Evolutionary conservation across 2,329 filamentous ascomycete genomes (phyloP), one percentile per base, ranked within the genome.

Genomic region (Achaetomium macrosporum): DNA sequence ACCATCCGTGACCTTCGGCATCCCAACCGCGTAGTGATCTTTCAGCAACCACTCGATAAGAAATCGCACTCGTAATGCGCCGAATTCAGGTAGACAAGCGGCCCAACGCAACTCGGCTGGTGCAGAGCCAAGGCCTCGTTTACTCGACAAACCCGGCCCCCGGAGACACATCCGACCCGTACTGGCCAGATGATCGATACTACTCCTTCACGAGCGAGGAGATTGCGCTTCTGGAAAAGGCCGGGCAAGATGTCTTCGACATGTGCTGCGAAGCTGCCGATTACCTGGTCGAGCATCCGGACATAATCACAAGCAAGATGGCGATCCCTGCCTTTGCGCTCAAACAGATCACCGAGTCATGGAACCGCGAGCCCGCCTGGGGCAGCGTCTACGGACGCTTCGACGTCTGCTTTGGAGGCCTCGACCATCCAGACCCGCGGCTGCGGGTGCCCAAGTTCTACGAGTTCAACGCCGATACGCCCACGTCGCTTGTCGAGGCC

Each of bases 181-280:
- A 45, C 31, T 45, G 43, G 43, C 43, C 43, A 9, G 43, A 45
- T 11, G 33, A 45, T 12, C 43, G 43, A 12, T 45, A 45, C 43
- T 45, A 45, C 43, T 36, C 43, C 31, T 45, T 45, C 43, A 45
- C 43, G 11, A 45, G 10, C 31, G 13, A 19, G 3, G 43, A 45
- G 19, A 25, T 45, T n/a, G 16, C 43, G 16, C 31, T 45, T 1
- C 43, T 45, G 30, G 30, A 35, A 35, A 35, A 35, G 13, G 43
- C 43, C 31, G 31, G 30, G 12, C 30, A 35, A 12, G 43, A 45
- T 19, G 43, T 45, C 31, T 45, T 45, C 10, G 17, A 35, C 43
- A 35, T 45, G 30, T 45, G 43, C 43, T 45, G 43, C 43, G 43
- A 45, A n/a, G 43, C 43, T 17, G 43, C 43, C 31, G 43, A 45